Conservation (phyloP, 331 rosid species). For the Malus hybrid region DNA sequence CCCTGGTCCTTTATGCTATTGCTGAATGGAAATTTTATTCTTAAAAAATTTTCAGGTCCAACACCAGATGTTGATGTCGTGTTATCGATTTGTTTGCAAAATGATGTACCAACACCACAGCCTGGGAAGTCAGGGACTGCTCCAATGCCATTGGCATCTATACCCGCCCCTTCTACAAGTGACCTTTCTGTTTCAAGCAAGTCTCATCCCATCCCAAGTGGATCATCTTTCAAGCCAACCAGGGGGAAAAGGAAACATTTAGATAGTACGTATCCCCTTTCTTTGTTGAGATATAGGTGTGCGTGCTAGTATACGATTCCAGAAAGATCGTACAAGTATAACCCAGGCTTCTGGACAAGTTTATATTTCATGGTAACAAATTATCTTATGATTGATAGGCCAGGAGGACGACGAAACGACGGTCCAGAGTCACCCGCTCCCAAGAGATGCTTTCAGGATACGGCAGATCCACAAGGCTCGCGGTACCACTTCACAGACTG, state of each 20-base stretch:
- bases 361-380: not conserved
- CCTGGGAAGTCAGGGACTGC: slow-evolving; percentile 41
- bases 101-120: slow-evolving; percentile 48
- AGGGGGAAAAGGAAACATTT: slow-evolving; percentile 69
- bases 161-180: slow-evolving; percentile 59
- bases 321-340: not conserved
- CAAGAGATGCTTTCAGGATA: slow-evolving; percentile 81
- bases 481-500: slow-evolving; percentile 67
- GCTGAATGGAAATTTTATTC: slow-evolving; percentile 4
- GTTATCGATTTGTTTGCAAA: slow-evolving; percentile 83
- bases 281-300: not conserved
- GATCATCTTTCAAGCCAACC: slow-evolving; percentile 44
- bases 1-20: not conserved
- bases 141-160: slow-evolving; percentile 31
- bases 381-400: slow-evolving; percentile 28
- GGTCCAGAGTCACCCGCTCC: slow-evolving; percentile 86
- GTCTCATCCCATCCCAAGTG: slow-evolving; percentile 59
- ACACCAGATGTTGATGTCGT: slow-evolving; percentile 80
- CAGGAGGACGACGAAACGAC: slow-evolving; percentile 72
- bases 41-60: slow-evolving; percentile 62
- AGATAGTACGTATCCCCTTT: slow-evolving; percentile 56
- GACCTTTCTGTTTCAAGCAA: slow-evolving; percentile 88
- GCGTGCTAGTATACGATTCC: not conserved
- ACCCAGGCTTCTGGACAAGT: not conserved
- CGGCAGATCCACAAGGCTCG: slow-evolving; percentile 83